Base-by-base conservation (phyloP, 495 filamentous ascomycete genomes). In the Melanomma pulvis-pyrius region DNA sequence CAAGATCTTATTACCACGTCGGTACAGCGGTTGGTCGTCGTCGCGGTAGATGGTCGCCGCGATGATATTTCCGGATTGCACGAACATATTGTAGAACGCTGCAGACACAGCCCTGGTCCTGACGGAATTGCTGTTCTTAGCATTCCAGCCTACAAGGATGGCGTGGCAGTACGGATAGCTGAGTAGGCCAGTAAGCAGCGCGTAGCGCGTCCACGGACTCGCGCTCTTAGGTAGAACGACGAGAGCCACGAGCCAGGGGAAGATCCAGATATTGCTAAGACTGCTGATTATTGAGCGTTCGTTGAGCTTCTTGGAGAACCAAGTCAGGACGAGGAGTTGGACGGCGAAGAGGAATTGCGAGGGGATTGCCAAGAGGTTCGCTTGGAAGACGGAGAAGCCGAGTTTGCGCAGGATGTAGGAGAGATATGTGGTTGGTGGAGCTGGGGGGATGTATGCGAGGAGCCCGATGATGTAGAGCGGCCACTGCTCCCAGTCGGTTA, bases 71-170 rank as follows among this genome's bases (percentile, higher is more conserved):
- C 82, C 81, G 5, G 74, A 64, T 59, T 82, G 79, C 15, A 79
- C 77, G 47, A 65, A 73, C 74, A 79, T 75, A 61, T 82, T 84
- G 70, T 83, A 84, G 7, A 81, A 30, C 0, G 82, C 82, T 0
- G 83, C 82, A 2, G 82, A 82, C 19, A 92, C 85, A 4, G 88
- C 86, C 2, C 89, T 73, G 0, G 88, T 90, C 0, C 87, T 76
- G 13, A 91, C 88, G 0, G 84, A 83, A n/a, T 88, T 88, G 3
- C 86, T 82, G 72, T 90, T 89, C 29, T 83, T 78, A 0, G 85
- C 86, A 21, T 86, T 86, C 80, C 87, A 86, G 11, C 83, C 87
- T 2, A 90, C 88, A 57, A 90, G 76, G 24, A 91, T 86, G 0
- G 88, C 85, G 71, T 88, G 86, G 61, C 83, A 81, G 69, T 88